Base-by-base conservation (phyloP, 257 asterid genomes). In the Salvia miltiorrhiza region DNA sequence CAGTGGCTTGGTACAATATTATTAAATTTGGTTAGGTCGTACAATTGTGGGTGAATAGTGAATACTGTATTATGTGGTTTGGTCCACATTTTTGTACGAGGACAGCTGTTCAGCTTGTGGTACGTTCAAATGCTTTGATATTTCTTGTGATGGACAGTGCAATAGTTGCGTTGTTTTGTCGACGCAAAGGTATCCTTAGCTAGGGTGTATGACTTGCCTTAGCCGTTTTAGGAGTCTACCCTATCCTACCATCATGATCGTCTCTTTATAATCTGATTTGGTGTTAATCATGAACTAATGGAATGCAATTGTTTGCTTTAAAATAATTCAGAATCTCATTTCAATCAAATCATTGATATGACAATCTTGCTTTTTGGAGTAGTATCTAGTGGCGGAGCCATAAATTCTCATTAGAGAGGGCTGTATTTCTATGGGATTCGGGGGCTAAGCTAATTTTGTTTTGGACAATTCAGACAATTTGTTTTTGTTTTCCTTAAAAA, bases 21-120 rank as follows among this genome's bases (percentile, higher is more conserved):
- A 76, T 35, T 76, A 20, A 53, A 63, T 35, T 33, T 50, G 54
- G 67, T 69, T 76, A 52, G 79, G 63, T 52, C 71, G 77, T 75
- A 70, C 72, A 41, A 40, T 52, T 32, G 47, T 52, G 19, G 17
- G 37, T 54, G 53, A 45, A 55, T 55, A 55, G 62, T 52, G n/a
- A 52, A 21, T 52, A 24, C 39, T 54, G n/a, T 39, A 8, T 14
- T 26, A 24, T 23, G 30, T 40, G 44, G 63, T 66, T 58, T 61
- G 87, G 84, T 57, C 80, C 84, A 73, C 87, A 59, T 45, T 66
- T 41, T 66, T 41, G 87, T 71, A 70, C 77, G 14, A 68, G 69
- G 68, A 77, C 82, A 77, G 84, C 80, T 76, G 76, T 72, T 76
- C 73, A 16, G 65, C 28, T 58, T 69, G 41, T 68, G 77, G 19